phyloP scores from a whole-genome alignment of 1,139 yeast species.

The Geotrichum bryndzae region DNA sequence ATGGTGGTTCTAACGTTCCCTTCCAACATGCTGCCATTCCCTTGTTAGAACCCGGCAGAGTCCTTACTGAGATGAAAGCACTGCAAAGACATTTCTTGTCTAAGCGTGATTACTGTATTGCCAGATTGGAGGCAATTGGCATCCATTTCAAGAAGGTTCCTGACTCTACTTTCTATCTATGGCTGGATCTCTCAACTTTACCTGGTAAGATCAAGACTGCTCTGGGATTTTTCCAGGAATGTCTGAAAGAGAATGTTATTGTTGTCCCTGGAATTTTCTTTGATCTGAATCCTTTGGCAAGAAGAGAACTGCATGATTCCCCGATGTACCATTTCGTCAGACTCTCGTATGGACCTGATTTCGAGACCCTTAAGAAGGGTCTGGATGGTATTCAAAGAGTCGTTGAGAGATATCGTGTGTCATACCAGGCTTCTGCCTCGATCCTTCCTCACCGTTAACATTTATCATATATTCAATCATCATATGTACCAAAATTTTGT shows the following conservation, averaged over 20 bases:
- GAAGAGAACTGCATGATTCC: slow-evolving; percentile 55
- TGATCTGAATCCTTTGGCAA: slow-evolving; percentile 58
- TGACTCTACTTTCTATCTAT: slow-evolving; percentile 58
- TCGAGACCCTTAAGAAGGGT: slow-evolving; percentile 50
- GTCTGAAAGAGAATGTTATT: slow-evolving; percentile 57
- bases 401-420: slow-evolving; percentile 34
- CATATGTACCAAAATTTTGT: background rate
- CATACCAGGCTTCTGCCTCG: slow-evolving; percentile 16
- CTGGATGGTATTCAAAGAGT: slow-evolving; percentile 64
- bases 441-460: slow-evolving; percentile 17
- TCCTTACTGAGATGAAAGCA: slow-evolving; percentile 53
- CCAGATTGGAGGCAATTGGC: slow-evolving; percentile 52
- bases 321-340: slow-evolving; percentile 62
- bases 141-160: slow-evolving; percentile 51
- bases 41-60: slow-evolving; percentile 50
- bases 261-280: slow-evolving; percentile 66
- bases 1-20: slow-evolving; percentile 63
- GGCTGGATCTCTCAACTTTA: slow-evolving; percentile 55
- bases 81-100: slow-evolving; percentile 54
- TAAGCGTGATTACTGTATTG: slow-evolving; percentile 56
- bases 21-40: slow-evolving; percentile 60
- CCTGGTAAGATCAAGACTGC: slow-evolving; percentile 58
- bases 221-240: slow-evolving; percentile 63
- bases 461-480: background rate
- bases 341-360: slow-evolving; percentile 60